phyloP scores from a whole-genome alignment of 2,329 filamentous ascomycete genomes.

The Pseudonectria buxi region DNA sequence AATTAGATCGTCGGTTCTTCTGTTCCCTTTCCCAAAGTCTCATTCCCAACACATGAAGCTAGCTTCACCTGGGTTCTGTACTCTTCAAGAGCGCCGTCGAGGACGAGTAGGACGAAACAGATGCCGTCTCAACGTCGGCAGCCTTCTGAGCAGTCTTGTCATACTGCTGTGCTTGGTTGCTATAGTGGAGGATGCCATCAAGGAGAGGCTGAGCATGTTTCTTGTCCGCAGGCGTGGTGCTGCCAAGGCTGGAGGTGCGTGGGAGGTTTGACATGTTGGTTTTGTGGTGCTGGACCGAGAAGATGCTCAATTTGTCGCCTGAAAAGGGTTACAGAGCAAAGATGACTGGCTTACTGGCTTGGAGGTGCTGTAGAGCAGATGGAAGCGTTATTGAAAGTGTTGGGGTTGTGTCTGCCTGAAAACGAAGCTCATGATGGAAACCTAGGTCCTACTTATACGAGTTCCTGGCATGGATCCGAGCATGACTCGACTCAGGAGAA shows the following conservation, averaged over 20 bases:
- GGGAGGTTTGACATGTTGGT: slow-evolving; percentile 10
- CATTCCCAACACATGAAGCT: too few relatives aligned
- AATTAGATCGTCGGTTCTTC: slow-evolving; percentile 1
- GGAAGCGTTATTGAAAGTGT: too few relatives aligned
- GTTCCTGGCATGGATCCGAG: too few relatives aligned
- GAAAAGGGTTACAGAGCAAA: not conserved
- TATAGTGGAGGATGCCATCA: slow-evolving; percentile 1
- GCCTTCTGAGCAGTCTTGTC: slow-evolving; percentile 2
- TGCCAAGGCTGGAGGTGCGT: slow-evolving; percentile 5
- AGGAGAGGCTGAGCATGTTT: slow-evolving; percentile 6
- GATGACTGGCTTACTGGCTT: slow-evolving; percentile 6
- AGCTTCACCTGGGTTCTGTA: slow-evolving; percentile 1
- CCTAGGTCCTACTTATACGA: slow-evolving; percentile 14
- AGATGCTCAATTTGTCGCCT: too few relatives aligned
- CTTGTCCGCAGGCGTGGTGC: slow-evolving; percentile 3
- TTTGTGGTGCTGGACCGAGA: too few relatives aligned
- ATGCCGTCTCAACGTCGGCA: slow-evolving; percentile 19
- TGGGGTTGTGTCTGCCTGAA: slow-evolving; percentile 7
- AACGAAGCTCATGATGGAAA: slow-evolving; percentile 2
- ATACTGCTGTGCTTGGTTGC: not conserved
- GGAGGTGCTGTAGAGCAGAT: too few relatives aligned
- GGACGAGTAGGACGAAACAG: slow-evolving; percentile 19
- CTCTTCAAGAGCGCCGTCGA: slow-evolving; percentile 17
- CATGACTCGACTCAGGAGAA: too few relatives aligned
- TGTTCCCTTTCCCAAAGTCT: slow-evolving; percentile 1